A percentile compares a stretch with the other conserved stretches of the same genome.
Evolutionary conservation across 352 stramenopile species (phyloP).

Genomic region (Phytophthora aleatoria): DNA sequence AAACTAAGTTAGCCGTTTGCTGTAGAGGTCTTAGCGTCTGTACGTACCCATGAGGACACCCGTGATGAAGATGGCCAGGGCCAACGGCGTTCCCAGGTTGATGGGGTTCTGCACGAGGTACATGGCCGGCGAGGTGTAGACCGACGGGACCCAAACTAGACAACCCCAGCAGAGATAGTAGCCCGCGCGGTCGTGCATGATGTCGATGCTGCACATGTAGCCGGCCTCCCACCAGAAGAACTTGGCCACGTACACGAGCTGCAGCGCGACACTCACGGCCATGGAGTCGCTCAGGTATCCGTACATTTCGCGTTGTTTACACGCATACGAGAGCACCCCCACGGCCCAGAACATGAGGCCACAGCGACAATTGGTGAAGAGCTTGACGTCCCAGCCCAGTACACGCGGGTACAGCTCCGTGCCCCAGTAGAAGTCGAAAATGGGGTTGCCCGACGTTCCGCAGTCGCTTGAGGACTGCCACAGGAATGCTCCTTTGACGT

Average conservation of each 20-base stretch:
- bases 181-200: constrained; percentile 94
- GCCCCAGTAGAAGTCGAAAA: constrained; percentile 98
- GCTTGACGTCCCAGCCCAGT: constrained; percentile 95
- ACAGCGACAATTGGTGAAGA: constrained; percentile 97
- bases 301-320: constrained; percentile 84
- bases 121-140: constrained; percentile 96
- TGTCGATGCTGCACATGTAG: constrained; percentile 99
- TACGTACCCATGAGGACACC: constrained; percentile 80
- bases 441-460: constrained; percentile 90
- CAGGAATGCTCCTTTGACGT: constrained; percentile 91
- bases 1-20: neutral
- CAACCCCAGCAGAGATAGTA: constrained; percentile 98
- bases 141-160: constrained; percentile 95
- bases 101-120: constrained; percentile 93
- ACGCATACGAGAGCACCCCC: constrained; percentile 90
- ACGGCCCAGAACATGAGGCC: constrained; percentile 98
- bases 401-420: constrained; percentile 96
- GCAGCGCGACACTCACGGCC: constrained; percentile 83
- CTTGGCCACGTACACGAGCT: constrained; percentile 97
- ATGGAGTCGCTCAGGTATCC: constrained; percentile 89
- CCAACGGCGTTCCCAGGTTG: constrained; percentile 48
- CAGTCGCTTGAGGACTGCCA: constrained; percentile 91
- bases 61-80: constrained; percentile 63
- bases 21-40: constrained; percentile 11
- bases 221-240: constrained; percentile 97